These are phyloP conservation scores for Hypoxylon fragiforme DNA, from an alignment of 495 filamentous ascomycete species.

Conservation along the genomic window DNA sequence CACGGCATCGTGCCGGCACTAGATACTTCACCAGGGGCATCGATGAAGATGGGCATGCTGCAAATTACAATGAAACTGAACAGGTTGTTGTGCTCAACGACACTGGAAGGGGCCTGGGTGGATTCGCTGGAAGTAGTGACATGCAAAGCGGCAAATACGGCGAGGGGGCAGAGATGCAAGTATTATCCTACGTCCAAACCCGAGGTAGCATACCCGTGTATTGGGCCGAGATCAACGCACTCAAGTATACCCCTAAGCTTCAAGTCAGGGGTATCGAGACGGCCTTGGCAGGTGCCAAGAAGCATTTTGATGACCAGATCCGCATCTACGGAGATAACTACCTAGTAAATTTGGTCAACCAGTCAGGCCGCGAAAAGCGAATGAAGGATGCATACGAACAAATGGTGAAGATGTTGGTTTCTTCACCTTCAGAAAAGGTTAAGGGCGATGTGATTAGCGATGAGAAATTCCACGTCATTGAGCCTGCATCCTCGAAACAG, in stretches of 20 bases:
- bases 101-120: slow-evolving; percentile 67
- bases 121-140: slow-evolving; percentile 75
- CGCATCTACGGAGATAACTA: slow-evolving; percentile 92
- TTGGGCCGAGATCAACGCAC: slow-evolving; percentile 91
- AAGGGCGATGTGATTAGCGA: slow-evolving; percentile 59
- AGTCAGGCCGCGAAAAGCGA: slow-evolving; percentile 81
- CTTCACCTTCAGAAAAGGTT: slow-evolving; percentile 64
- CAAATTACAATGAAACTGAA: slow-evolving; percentile 98
- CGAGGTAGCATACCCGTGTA: slow-evolving; percentile 91
- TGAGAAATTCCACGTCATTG: slow-evolving; percentile 80
- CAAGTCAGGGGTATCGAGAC: slow-evolving; percentile 83
- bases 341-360: slow-evolving; percentile 94
- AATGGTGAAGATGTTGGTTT: slow-evolving; percentile 72
- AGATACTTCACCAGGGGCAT: slow-evolving; percentile 93
- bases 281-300: slow-evolving; percentile 74
- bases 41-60: slow-evolving; percentile 89
- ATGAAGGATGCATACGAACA: slow-evolving; percentile 94
- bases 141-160: slow-evolving; percentile 71
- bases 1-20: slow-evolving; percentile 83
- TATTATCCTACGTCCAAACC: slow-evolving; percentile 93
- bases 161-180: slow-evolving; percentile 74
- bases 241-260: slow-evolving; percentile 86
- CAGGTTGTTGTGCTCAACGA: slow-evolving; percentile 89
- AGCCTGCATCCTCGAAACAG: slow-evolving; percentile 59
- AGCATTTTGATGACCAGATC: slow-evolving; percentile 92